Evolutionary conservation across 2,329 filamentous ascomycete genomes (phyloP).

Genomic region (Alternaria burnsii): DNA sequence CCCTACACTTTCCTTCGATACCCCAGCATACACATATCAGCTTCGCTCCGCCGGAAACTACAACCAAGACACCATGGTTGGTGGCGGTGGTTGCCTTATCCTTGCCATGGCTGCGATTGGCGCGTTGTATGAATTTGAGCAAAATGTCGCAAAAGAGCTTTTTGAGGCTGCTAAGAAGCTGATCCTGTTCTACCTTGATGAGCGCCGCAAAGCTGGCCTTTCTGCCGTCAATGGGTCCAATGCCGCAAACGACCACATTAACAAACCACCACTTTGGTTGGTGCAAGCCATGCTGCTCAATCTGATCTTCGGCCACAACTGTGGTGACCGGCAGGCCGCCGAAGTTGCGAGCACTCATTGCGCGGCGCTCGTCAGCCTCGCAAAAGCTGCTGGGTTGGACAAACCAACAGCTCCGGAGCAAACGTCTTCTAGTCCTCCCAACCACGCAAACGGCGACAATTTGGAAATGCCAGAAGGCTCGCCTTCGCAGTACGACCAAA

Average conservation of each 20-base stretch:
- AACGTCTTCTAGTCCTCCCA: conserved; percentile 29
- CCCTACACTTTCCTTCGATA: conserved; percentile 89
- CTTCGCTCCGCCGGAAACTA: conserved; percentile 66
- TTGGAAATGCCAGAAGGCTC: conserved; percentile 64
- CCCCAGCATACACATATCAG: conserved; percentile 70
- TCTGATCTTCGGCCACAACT: conserved; percentile 94
- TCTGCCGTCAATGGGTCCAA: conserved; percentile 64
- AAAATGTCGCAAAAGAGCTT: conserved; percentile 78
- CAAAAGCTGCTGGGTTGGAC: conserved; percentile 83
- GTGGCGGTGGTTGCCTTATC: conserved; percentile 85
- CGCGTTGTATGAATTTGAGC: conserved; percentile 87
- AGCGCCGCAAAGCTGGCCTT: conserved; percentile 85
- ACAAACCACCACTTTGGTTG: conserved; percentile 87
- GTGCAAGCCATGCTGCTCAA: conserved; percentile 97
- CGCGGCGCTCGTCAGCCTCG: conserved; percentile 87
- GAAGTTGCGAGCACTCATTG: conserved; percentile 94
- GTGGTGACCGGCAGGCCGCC: conserved; percentile 86
- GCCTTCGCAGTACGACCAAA: conserved; percentile 45
- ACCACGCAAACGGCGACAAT: conserved; percentile 60
- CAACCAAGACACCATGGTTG: conserved; percentile 65
- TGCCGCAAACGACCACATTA: conserved; percentile 64
- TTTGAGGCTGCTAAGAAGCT: conserved; percentile 96
- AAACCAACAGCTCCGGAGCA: conserved; percentile 52
- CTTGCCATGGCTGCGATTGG: conserved; percentile 89
- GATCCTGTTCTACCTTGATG: conserved; percentile 92